Conservation (phyloP, 805 yeast genomes). For the Lipomyces kockii region DNA sequence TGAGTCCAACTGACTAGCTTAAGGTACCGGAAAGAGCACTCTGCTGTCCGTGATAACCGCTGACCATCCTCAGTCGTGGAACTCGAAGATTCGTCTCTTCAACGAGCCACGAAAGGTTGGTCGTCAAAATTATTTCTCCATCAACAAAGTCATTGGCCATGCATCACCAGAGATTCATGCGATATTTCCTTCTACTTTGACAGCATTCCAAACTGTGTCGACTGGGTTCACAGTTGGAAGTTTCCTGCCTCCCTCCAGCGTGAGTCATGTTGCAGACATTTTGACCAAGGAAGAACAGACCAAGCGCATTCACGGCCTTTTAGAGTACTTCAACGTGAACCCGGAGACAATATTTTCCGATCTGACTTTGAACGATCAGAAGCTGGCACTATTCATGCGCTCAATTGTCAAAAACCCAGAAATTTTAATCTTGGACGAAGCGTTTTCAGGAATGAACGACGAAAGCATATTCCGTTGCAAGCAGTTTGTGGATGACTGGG, state of each 20-base stretch:
- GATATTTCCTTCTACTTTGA: constrained; percentile 65
- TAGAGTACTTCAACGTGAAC: constrained; percentile 54
- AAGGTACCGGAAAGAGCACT: constrained; percentile 80
- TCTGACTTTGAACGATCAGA: constrained; percentile 73
- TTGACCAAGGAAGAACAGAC: constrained; percentile 44
- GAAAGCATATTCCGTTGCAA: constrained; percentile 61
- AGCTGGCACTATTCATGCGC: constrained; percentile 73
- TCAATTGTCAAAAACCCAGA: constrained; percentile 79
- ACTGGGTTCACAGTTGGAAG: constrained; percentile 80
- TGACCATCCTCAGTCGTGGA: constrained; percentile 98
- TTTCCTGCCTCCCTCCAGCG: constrained; percentile 54
- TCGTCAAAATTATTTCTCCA: constrained; percentile 70
- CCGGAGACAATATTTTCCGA: constrained; percentile 55
- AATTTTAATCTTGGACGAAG: constrained; percentile 84
- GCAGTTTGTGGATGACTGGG: constrained; percentile 56
- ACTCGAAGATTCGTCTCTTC: constrained; percentile 62
- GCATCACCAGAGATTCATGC: constrained; percentile 93
- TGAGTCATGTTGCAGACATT: constrained; percentile 42
- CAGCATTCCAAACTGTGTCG: constrained; percentile 61
- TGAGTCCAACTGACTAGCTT: not conserved
- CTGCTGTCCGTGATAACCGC: constrained; percentile 81
- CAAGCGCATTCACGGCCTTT: constrained; percentile 51
- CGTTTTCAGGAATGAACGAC: constrained; percentile 87
- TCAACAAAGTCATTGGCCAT: constrained; percentile 79
- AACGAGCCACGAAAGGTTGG: constrained; percentile 78